Base-by-base conservation (phyloP, 169 alveolate genomes). In the Eimeria praecox region DNA sequence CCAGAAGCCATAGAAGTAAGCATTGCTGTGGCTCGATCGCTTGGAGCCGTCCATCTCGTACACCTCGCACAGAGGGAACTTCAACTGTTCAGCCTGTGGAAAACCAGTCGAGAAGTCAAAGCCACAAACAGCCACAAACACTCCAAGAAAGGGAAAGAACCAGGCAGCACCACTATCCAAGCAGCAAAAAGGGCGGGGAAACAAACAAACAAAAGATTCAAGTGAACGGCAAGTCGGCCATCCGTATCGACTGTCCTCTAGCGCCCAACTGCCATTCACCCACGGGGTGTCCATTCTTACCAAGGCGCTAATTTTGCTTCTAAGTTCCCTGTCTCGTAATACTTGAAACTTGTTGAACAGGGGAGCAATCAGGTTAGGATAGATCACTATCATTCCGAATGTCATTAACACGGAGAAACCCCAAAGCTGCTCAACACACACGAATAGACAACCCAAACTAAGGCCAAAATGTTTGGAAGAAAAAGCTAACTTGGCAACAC, bases 1-100 rank as follows among this genome's bases (percentile, higher is more conserved):
- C 97, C 99, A 98, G 86, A 99, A 97, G 0, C 99, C 99, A 96
- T 97, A 99, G 97, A 98, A 98, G 95, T 98, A 99, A n/a, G 99
- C 99, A 97, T 99, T 99, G 83, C 99, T 97, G 97, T 99, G 99
- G 90, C 98, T 97, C n/a, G 99, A 97, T 62, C 99, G 97, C 96
- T 97, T 97, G 59, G 99, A 98, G 52, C 98, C 98, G 96, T 99
- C 99, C 96, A 99, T 98, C 66, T 98, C 98, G 95, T 97, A 98
- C 49, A 99, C 98, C 95, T 98, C 98, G 30, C 97, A 97, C 73
- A 99, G 96, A 24, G 99, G 99, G 97, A 98, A 99, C 30, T 98
- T 95, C 88, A 96, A 95, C 77, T 56, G 49, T 75, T n/a, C 80
- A 52, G 97, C 97, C 97, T 96, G 88, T 0, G 71, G 40, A 35